Base-by-base conservation (phyloP, 495 filamentous ascomycete species). In the Lasiosphaeria hispida region DNA sequence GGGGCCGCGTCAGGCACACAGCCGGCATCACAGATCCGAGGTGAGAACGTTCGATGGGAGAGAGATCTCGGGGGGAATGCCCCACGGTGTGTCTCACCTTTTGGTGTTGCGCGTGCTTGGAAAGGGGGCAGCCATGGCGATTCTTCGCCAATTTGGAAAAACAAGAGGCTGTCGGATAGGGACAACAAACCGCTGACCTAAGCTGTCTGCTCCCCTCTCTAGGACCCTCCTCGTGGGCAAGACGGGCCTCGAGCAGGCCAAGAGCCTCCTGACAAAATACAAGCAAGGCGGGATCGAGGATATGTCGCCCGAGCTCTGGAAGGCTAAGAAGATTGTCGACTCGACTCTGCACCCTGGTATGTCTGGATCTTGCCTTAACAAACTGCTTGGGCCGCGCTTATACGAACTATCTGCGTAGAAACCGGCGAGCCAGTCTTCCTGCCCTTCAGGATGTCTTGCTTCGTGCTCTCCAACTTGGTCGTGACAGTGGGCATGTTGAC, bases 401-500 rank as follows among this genome's bases (percentile, higher is more conserved):
- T 52, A 52, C 23, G 14, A 72, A 47, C 10, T n/a, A 40, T 50
- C 10, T 33, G 35, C 17, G 35, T 67, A 91, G 94, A 98, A 73
- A 97, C 93, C 5, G 94, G 92, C 49, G 77, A 88, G 66, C 87
- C 92, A 1, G 95, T 97, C 52, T 84, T 97, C 66, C 83, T 97
- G 6, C 94, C 95, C 15, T 97, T 97, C 70, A 86, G 94, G 64
- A 97, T 98, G 95, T 96, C 91, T 43, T 90, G 85, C 78, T 97
- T 96, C 70, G 90, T 95, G 52, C 77, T 97, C 44, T 91, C 91
- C 53, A 97, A 97, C 70, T 76, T 98, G 65, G 80, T 97, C 44
- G 93, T 97, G 51, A 98, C 94, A n/a, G 95, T 86, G 4, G 94
- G 95, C 66, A 98, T 97, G 95, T 85, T 98, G 51, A 94, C 92